Base-by-base conservation (phyloP, 192 early-diverging fungal species). In the Funneliformis mosseae region DNA sequence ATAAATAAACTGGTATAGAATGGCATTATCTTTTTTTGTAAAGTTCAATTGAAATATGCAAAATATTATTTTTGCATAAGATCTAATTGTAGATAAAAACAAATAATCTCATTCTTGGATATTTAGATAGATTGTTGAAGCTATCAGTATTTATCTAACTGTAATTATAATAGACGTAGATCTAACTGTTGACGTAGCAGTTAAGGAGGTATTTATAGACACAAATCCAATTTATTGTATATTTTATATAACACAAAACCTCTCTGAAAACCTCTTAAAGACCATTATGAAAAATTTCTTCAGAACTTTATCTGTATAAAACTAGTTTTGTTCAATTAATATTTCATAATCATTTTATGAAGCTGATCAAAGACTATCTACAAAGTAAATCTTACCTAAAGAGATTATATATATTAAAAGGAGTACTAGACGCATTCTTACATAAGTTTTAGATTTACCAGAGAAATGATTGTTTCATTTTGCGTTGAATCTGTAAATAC, bases 1-100 rank as follows among this genome's bases (percentile, higher is more conserved):
- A 70, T 43, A 70, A 70, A 70, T 23, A n/a, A 16, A 42, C n/a
- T n/a, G n/a, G n/a, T n/a, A n/a, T n/a, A n/a, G n/a, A 14, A 70
- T 70, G 21, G 6, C 12, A 27, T 70, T 70, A 39, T 70, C 42
- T 2, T 70, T 43, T 0, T 43, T 70, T 42, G 42, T 64, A n/a
- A 10, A 3, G 23, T 64, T 64, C 23, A 10, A 64, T n/a, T 3
- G 11, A 27, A 64, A 64, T 64, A 8, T 0, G 0, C 28, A 64
- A 27, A 64, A 27, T 3, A 64, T 23, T 23, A 0, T 64, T 10
- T 25, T 23, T 64, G 63, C 1, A 27, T 5, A 64, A 2, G 62
- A 16, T 64, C 2, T 9, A 8, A 4, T 64, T 6, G 62, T 2
- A 25, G 27, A 64, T 64, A 16, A 64, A 64, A 64, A 16, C 9